phyloP scores from a whole-genome alignment of 768 basidiomycete genomes.

The Boletus bicolor region DNA sequence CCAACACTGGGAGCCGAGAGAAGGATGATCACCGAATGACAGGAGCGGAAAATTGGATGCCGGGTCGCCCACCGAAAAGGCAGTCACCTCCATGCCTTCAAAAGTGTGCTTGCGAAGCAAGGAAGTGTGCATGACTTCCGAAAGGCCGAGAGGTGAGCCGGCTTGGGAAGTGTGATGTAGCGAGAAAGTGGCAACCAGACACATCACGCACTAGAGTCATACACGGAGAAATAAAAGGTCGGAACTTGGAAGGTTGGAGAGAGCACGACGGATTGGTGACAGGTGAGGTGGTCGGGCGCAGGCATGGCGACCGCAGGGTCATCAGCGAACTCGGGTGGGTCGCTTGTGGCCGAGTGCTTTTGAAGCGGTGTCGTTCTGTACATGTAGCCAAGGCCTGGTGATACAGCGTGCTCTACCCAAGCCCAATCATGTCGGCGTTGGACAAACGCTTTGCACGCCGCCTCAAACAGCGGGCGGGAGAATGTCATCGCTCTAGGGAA shows the following conservation, averaged over 20 bases:
- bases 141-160: slow-evolving; percentile 59
- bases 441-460: slow-evolving; percentile 53
- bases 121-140: slow-evolving; percentile 52
- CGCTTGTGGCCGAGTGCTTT: background rate
- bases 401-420: slow-evolving; percentile 60
- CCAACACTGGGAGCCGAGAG: slow-evolving; percentile 71
- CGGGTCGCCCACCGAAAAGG: slow-evolving; percentile 53
- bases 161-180: slow-evolving; percentile 45
- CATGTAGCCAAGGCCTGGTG: slow-evolving; percentile 47
- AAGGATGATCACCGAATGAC: slow-evolving; percentile 87
- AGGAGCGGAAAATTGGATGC: slow-evolving; percentile 66
- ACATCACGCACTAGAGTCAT: slow-evolving; percentile 59
- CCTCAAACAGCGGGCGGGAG: slow-evolving; percentile 59
- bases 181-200: slow-evolving; percentile 9
- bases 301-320: slow-evolving; percentile 39
- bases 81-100: slow-evolving; percentile 42
- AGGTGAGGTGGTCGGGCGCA: slow-evolving; percentile 38
- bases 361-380: slow-evolving; percentile 34
- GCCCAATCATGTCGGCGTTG: slow-evolving; percentile 46
- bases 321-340: slow-evolving; percentile 25
- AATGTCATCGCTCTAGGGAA: slow-evolving; percentile 25
- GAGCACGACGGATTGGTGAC: slow-evolving; percentile 66
- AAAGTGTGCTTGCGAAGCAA: slow-evolving; percentile 55
- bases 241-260: slow-evolving; percentile 82
- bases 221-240: slow-evolving; percentile 75